These are phyloP conservation scores for Perilla frutescens DNA, from an alignment of 257 asterid genomes.

Conservation along the genomic window DNA sequence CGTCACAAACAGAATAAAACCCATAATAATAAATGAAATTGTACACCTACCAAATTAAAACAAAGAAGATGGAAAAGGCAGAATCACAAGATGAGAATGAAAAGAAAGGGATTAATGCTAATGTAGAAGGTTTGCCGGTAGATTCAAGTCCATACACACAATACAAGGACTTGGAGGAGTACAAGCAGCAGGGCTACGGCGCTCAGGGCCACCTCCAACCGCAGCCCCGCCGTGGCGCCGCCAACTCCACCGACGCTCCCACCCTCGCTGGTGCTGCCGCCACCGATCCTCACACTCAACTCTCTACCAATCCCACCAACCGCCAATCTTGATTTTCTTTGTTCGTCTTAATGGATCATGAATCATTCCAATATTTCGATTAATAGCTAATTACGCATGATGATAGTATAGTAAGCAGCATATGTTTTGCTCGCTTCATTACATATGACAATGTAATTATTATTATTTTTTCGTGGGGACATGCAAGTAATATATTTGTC, in stretches of 20 bases:
- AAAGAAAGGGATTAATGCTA: slow-evolving; percentile 18
- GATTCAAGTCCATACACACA: slow-evolving; percentile 83
- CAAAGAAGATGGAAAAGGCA: neutral
- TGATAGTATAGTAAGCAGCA: too few relatives aligned
- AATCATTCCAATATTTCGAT: too few relatives aligned
- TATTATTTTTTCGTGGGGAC: too few relatives aligned
- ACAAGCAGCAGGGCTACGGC: slow-evolving; percentile 79
- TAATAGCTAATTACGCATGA: too few relatives aligned
- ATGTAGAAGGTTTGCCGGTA: slow-evolving; percentile 62
- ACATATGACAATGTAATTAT: too few relatives aligned
- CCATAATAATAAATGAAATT: slow-evolving; percentile 21
- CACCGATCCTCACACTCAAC: slow-evolving; percentile 38
- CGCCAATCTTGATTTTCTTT: neutral
- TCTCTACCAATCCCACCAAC: slow-evolving; percentile 12
- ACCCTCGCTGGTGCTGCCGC: slow-evolving; percentile 49
- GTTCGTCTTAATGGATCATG: neutral
- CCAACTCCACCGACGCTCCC: slow-evolving; percentile 87
- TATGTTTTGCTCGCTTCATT: too few relatives aligned
- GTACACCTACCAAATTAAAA: neutral
- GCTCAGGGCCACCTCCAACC: slow-evolving; percentile 79
- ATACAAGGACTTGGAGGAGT: slow-evolving; percentile 78
- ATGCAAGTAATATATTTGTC: too few relatives aligned
- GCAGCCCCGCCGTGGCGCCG: slow-evolving; percentile 73
- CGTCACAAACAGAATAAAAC: neutral
- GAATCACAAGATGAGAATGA: slow-evolving; percentile 2